A percentile compares a stretch with the other conserved stretches of the same genome.
These are phyloP conservation scores for Mortierella sp. DNA, from an alignment of 371 early-diverging fungal genomes.

Conservation along the genomic window DNA sequence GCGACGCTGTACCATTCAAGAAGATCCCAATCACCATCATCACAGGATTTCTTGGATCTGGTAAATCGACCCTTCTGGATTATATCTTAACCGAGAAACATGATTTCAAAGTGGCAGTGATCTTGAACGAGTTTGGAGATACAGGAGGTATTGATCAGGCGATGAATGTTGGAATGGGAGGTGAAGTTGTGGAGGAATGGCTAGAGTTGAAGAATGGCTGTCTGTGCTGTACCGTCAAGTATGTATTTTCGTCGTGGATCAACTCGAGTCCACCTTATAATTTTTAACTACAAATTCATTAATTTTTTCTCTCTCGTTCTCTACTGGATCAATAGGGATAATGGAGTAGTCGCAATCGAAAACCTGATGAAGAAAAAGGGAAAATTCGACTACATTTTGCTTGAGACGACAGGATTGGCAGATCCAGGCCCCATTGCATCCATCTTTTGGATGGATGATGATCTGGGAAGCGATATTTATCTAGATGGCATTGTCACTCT, in stretches of 20 bases:
- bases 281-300: conserved; percentile 1
- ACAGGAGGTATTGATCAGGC: conserved; percentile 95
- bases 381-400: conserved; percentile 93
- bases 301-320: neutral
- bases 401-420: conserved; percentile 90
- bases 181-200: conserved; percentile 95
- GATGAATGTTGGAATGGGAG: conserved; percentile 83
- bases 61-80: conserved; percentile 94
- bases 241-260: conserved; percentile 25
- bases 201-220: conserved; percentile 97
- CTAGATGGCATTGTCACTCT: conserved; percentile 95
- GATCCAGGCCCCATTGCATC: conserved; percentile 88
- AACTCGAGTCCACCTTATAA: too few species aligned
- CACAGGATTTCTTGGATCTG: conserved; percentile 89
- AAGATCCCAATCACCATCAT: conserved; percentile 57
- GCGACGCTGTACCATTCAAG: conserved; percentile 9
- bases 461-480: conserved; percentile 87
- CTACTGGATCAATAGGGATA: conserved; percentile 70
- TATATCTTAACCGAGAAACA: conserved; percentile 92
- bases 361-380: conserved; percentile 90
- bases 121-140: conserved; percentile 91
- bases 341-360: conserved; percentile 95
- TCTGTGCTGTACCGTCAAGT: conserved; percentile 97
- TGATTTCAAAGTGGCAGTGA: conserved; percentile 95
- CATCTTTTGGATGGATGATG: conserved; percentile 98